Evolutionary conservation across 164 flowering plant genomes (phyloP), one percentile per base, ranked within the genome.

Genomic region (Brasenia schreberi): DNA sequence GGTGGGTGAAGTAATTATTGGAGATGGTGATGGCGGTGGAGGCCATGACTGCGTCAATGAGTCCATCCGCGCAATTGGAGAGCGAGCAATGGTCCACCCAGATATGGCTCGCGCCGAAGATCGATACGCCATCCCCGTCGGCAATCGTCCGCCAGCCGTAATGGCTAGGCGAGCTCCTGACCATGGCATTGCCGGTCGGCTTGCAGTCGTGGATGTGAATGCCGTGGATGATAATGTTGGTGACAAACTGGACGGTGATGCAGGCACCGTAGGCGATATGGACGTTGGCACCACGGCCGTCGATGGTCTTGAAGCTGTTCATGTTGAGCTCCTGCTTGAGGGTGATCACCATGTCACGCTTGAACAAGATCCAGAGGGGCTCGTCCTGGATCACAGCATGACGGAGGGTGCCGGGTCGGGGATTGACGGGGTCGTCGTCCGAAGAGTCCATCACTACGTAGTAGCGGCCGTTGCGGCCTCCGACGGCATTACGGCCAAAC

Each of bases 71-170:
- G 66, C 98, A 93, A 60, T 81, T 70, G 43, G 96, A 87, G 60
- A 93, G 87, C 0, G 98, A 93, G 66, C 82, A 82, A 80, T 94
- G 98, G 76, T 94, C 98, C 33, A 94, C 82, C 98, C 98, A 94
- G 4, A 94, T 76, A 65, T 94, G 98, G 72, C 97, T 90, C 19
- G 97, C 79, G 9, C 96, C 94, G 58, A 90, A 90, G 39, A 93
- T 88, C 43, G 97, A 90, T 59, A 93, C 64, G 17, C 79, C 98
- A 74, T 93, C 98, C 14, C 82, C 80, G 18, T 81, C 83, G 1
- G 84, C 81, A 72, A 81, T 77, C 19, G 81, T 78, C 70, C 84
- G 74, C 80, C 77, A 81, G 42, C 84, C 84, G 52, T 42, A 78
- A 67, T 81, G 84, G 67, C 42, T n/a, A 4, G 84, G 84, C 11